phyloP scores from a whole-genome alignment of 2,329 filamentous ascomycete species.

The Colletotrichum spinosum region DNA sequence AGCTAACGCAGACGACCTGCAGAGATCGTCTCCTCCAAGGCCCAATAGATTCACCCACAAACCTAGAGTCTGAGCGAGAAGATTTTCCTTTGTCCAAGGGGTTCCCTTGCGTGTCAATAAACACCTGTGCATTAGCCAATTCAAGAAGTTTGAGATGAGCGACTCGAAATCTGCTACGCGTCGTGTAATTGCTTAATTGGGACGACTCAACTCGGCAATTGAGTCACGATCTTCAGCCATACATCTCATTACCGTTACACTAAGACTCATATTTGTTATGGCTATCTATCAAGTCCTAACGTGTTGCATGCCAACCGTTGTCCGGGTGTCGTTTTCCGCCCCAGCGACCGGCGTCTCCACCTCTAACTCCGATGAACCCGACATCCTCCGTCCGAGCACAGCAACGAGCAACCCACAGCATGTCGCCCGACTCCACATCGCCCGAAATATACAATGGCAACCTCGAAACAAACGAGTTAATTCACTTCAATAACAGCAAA shows the following conservation, averaged over 20 bases:
- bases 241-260: not conserved
- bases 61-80: conserved; percentile 42
- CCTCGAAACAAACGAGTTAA: not conserved
- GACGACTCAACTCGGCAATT: conserved; percentile 12
- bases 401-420: conserved; percentile 5
- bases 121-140: conserved; percentile 73
- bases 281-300: conserved; percentile 1
- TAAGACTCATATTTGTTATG: not conserved
- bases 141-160: conserved; percentile 45
- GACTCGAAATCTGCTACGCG: conserved; percentile 19
- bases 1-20: conserved; percentile 21
- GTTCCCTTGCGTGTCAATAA: conserved; percentile 63
- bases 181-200: conserved; percentile 32
- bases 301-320: conserved; percentile 18
- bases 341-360: conserved; percentile 14
- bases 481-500: no score
- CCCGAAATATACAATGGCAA: not conserved
- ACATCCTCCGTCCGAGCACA: conserved; percentile 29
- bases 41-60: conserved; percentile 64
- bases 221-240: not conserved
- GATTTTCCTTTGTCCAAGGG: conserved; percentile 63
- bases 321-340: conserved; percentile 10
- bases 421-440: not conserved
- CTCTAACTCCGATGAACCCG: conserved; percentile 25
- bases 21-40: conserved; percentile 74